A percentile compares a stretch with the other conserved stretches of the same genome.
phyloP scores from a whole-genome alignment of 805 yeast genomes.

The Spathaspora gorwiae region DNA sequence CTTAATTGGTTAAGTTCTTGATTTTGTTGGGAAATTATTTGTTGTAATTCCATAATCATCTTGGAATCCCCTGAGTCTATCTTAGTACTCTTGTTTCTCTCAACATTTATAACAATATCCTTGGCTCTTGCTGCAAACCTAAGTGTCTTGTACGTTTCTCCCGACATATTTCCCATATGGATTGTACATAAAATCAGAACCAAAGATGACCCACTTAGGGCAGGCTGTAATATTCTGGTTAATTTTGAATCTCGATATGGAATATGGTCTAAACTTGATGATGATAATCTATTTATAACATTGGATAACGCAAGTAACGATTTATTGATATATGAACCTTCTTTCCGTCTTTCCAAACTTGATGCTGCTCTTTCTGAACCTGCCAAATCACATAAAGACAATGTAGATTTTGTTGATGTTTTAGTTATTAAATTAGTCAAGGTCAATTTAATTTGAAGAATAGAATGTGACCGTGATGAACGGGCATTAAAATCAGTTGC shows the following conservation, averaged over 20 bases:
- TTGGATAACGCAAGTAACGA: constrained; percentile 86
- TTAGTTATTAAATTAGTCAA: constrained; percentile 38
- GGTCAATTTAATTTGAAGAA: constrained; percentile 63
- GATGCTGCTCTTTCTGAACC: constrained; percentile 88
- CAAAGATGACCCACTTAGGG: constrained; percentile 80
- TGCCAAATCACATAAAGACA: constrained; percentile 90
- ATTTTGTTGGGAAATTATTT: constrained; percentile 59
- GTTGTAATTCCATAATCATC: constrained; percentile 51
- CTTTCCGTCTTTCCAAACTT: constrained; percentile 78
- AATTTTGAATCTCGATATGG: constrained; percentile 93
- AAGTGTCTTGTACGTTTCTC: constrained; percentile 82
- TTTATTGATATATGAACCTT: constrained; percentile 89
- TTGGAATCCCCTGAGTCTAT: constrained; percentile 36
- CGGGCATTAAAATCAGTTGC: constrained; percentile 86
- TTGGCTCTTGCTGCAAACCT: constrained; percentile 93
- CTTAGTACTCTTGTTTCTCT: constrained; percentile 39
- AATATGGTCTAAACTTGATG: constrained; percentile 53
- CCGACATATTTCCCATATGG: constrained; percentile 57
- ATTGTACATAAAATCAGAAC: constrained; percentile 86
- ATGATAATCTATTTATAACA: constrained; percentile 78
- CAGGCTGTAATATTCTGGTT: constrained; percentile 87
- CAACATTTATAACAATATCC: constrained; percentile 69
- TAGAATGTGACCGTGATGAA: constrained; percentile 89
- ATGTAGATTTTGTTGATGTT: constrained; percentile 47
- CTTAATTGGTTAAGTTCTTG: constrained; percentile 44